Base-by-base conservation (phyloP, 495 filamentous ascomycete genomes). In the Wilcoxina mikolae region DNA sequence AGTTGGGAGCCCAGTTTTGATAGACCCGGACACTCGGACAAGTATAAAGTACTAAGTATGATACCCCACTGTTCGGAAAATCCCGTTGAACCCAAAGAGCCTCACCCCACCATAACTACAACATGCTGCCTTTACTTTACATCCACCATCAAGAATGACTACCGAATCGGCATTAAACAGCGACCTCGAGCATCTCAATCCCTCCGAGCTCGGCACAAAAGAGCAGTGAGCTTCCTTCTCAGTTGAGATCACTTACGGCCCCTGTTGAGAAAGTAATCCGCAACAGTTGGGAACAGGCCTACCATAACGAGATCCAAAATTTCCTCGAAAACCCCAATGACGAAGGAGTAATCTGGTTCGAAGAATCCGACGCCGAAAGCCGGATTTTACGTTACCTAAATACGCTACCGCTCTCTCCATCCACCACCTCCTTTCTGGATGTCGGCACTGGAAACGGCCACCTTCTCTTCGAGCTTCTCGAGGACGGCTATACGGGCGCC, bases 401-500 rank as follows among this genome's bases (percentile, higher is more conserved):
- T 9, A 54, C 59, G 28, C 54, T 68, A 2, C 53, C 60, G 25
- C 54, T 63, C 18, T 54, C 55, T 4, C 44, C 57, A 10, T 7
- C 26, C 25, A 44, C 62, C 26, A 57, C 70, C 10, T 52, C 69
- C 2, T 78, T 94, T 48, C 73, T 95, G 0, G 78, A 81, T 59
- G 63, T 96, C 0, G 91, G 91, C 0, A 95, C 87, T 0, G 91
- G 91, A 0, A 98, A 95, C 69, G 91, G 91, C 1, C 83, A 87
- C 61, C 76, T 95, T 62, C 72, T 95, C 2, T 89, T 91, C 56
- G 72, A 78, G 18, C 70, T 96, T 11, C 67, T 78, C 22, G 75
- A 39, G n/a, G 61, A 61, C 15, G 71, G 65, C 0, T 83, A 76
- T 64, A 15, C 23, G 15, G 87, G 85, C 0, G 59, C 62, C 3